These are phyloP conservation scores for Trametes villosa DNA, from an alignment of 768 basidiomycete genomes.

Conservation along the genomic window DNA sequence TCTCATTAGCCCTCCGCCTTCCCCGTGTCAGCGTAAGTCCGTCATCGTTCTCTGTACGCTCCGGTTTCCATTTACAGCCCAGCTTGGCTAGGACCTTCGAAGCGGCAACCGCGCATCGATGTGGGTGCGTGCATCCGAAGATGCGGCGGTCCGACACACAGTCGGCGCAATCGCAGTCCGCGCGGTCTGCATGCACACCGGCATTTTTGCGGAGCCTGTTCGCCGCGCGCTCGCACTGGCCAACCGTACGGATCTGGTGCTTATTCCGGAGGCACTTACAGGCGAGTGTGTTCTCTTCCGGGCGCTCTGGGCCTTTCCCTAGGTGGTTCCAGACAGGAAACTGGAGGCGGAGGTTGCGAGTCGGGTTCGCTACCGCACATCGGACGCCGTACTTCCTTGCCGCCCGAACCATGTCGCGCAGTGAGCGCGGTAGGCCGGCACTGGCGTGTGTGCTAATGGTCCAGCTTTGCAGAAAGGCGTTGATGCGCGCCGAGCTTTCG, in stretches of 20 bases:
- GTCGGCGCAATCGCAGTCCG: not conserved
- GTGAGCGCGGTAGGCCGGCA: not conserved
- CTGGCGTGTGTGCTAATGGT: not conserved
- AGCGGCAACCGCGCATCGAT: not conserved
- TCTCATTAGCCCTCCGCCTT: no score
- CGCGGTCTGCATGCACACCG: not conserved
- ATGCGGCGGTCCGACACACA: not conserved
- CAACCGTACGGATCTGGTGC: not conserved
- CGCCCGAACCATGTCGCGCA: not conserved
- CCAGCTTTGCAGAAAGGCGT: not conserved
- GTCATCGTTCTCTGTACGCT: no score
- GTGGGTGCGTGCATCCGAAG: not conserved
- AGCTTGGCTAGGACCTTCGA: not conserved
- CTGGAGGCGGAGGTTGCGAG: not conserved
- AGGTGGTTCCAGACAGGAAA: slow-evolving; percentile 1
- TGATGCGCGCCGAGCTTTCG: not conserved
- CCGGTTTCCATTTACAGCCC: not conserved
- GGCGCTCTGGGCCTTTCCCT: not conserved
- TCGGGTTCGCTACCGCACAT: not conserved
- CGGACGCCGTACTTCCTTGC: not conserved
- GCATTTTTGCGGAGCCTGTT: not conserved
- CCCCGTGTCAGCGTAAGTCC: no score
- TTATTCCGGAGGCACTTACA: no score
- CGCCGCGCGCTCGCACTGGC: not conserved
- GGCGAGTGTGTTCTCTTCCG: no score